A percentile compares a stretch with the other conserved stretches of the same genome.
Evolutionary conservation across 2,329 filamentous ascomycete genomes (phyloP).

Genomic region (Colletotrichum spinosum): DNA sequence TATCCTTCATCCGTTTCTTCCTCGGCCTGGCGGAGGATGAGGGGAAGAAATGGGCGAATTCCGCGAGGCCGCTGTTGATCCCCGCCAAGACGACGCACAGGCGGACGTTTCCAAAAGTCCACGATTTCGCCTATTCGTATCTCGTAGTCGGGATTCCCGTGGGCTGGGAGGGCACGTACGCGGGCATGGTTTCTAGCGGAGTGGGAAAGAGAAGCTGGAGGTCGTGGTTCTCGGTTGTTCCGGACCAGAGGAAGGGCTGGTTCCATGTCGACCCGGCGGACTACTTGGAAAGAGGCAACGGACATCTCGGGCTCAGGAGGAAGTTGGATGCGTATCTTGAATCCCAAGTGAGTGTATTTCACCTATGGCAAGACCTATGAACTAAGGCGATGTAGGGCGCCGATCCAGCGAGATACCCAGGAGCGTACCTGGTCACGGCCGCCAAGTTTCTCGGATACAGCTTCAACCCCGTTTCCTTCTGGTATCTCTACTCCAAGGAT

Average conservation of each 20-base stretch:
- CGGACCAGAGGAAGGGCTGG: slow-evolving; percentile 55
- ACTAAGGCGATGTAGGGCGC: slow-evolving; percentile 58
- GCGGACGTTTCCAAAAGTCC: slow-evolving; percentile 74
- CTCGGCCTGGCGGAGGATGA: slow-evolving; percentile 1
- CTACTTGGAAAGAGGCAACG: slow-evolving; percentile 68
- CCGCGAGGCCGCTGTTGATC: slow-evolving; percentile 65
- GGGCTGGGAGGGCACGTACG: slow-evolving; percentile 67
- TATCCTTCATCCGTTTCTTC: slow-evolving; percentile 6
- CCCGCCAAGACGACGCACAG: slow-evolving; percentile 74
- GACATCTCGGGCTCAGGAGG: slow-evolving; percentile 65
- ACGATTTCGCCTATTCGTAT: slow-evolving; percentile 78
- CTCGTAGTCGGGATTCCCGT: slow-evolving; percentile 76
- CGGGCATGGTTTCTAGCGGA: slow-evolving; percentile 66
- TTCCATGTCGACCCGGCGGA: slow-evolving; percentile 70
- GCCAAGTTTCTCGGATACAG: slow-evolving; percentile 76
- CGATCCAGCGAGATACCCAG: slow-evolving; percentile 70
- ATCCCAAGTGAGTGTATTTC: slow-evolving; percentile 59
- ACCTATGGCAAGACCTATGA: not conserved
- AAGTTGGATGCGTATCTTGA: slow-evolving; percentile 72
- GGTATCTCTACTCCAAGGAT: slow-evolving; percentile 76
- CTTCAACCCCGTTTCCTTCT: slow-evolving; percentile 83
- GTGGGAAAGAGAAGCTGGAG: slow-evolving; percentile 39
- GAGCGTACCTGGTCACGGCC: slow-evolving; percentile 78
- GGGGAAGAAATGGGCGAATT: slow-evolving; percentile 40
- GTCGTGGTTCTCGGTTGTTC: slow-evolving; percentile 46